Conservation (phyloP, 2,329 filamentous ascomycete species). For the Chrysoporthe deuterocubensis region DNA sequence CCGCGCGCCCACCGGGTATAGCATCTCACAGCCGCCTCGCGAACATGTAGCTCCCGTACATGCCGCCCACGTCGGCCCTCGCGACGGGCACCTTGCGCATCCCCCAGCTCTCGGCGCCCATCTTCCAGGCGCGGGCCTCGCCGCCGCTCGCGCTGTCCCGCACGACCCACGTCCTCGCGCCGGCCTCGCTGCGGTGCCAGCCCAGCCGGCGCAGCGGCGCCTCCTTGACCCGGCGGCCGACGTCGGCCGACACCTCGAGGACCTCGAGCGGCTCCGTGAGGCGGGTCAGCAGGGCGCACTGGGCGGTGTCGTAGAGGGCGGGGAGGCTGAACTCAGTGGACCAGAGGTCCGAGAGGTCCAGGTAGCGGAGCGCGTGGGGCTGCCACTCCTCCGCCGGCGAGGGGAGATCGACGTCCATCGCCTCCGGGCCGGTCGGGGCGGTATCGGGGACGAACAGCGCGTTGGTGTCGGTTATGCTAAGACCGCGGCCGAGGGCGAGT, state of each 20-base stretch:
- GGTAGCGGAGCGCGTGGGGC: slow-evolving; percentile 69
- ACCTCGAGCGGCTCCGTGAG: slow-evolving; percentile 73
- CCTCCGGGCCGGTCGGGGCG: slow-evolving; percentile 17
- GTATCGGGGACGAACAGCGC: slow-evolving; percentile 60
- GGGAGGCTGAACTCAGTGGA: slow-evolving; percentile 64
- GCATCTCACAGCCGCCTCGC: slow-evolving; percentile 55
- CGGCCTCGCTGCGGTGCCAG: slow-evolving; percentile 74
- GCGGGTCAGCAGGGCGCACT: slow-evolving; percentile 60
- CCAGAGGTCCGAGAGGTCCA: slow-evolving; percentile 76
- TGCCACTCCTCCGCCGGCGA: slow-evolving; percentile 45
- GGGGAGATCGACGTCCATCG: slow-evolving; percentile 31
- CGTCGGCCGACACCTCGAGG: slow-evolving; percentile 73
- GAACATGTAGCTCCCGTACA: slow-evolving; percentile 79
- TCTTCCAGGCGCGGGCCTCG: slow-evolving; percentile 71
- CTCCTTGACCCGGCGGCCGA: slow-evolving; percentile 64
- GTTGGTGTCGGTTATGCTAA: slow-evolving; percentile 69
- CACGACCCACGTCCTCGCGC: slow-evolving; percentile 70
- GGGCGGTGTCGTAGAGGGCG: slow-evolving; percentile 52
- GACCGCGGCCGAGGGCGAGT: slow-evolving; percentile 70
- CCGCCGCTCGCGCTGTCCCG: slow-evolving; percentile 47
- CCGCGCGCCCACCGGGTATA: background rate
- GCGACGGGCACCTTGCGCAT: slow-evolving; percentile 93
- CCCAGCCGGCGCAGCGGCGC: slow-evolving; percentile 64
- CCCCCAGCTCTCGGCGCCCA: slow-evolving; percentile 83
- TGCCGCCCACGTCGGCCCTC: slow-evolving; percentile 87